These are phyloP conservation scores for Chaetomium strumarium DNA, from an alignment of 2,329 filamentous ascomycete species.

Conservation along the genomic window DNA sequence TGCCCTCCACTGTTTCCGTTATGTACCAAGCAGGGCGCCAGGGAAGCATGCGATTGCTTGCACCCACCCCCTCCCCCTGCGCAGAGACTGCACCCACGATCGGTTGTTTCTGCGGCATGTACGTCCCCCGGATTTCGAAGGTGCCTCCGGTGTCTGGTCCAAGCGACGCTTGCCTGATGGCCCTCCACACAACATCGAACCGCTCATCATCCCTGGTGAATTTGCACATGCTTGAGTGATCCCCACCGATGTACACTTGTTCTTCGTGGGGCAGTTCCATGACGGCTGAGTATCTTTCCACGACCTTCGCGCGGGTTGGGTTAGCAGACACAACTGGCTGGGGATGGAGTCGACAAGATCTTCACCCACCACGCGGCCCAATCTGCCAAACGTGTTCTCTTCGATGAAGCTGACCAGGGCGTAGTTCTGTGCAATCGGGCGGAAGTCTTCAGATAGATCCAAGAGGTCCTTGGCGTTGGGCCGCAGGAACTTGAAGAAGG, in stretches of 20 bases:
- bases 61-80: no score
- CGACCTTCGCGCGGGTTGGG: not conserved
- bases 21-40: no score
- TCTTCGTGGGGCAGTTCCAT: constrained; percentile 13
- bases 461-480: constrained; percentile 6
- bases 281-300: constrained; percentile 9
- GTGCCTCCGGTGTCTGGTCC: no score
- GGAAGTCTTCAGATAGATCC: constrained; percentile 13
- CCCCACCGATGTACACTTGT: not conserved
- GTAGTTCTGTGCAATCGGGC: not conserved
- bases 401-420: constrained; percentile 14
- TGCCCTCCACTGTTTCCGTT: no score
- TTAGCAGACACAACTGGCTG: no score
- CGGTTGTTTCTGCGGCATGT: no score
- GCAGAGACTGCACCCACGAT: no score
- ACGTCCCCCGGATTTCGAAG: no score
- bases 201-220: constrained; percentile 4
- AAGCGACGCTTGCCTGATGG: not conserved
- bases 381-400: not conserved
- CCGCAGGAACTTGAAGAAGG: constrained; percentile 3
- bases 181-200: constrained; percentile 8
- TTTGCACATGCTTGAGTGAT: constrained; percentile 12
- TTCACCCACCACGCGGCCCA: no score
- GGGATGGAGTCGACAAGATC: no score
- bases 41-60: no score